These are phyloP conservation scores for Vickermania ingenoplastis DNA, from an alignment of 208 protist genomes.

Conservation along the genomic window DNA sequence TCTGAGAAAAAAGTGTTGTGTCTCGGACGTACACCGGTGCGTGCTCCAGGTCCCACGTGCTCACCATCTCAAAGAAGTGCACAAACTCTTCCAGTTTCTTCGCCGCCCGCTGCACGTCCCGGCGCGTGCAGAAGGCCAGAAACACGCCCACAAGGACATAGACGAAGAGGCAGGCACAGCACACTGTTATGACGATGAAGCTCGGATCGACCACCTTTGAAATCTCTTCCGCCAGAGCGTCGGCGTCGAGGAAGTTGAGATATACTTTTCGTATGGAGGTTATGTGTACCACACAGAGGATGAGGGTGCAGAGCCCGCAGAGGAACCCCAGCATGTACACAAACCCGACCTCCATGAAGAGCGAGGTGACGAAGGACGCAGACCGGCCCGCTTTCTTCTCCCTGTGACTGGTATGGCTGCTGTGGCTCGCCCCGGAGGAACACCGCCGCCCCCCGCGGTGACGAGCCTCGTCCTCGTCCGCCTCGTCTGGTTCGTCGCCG, in stretches of 20 bases:
- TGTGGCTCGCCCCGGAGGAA: too few species aligned
- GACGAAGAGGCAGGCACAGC: not conserved
- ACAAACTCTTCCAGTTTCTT: not conserved
- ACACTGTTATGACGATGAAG: not conserved
- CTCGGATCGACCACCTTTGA: not conserved
- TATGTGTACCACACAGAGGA: not conserved
- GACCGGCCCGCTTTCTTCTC: too few species aligned
- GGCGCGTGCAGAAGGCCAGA: not conserved
- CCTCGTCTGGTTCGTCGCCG: too few species aligned
- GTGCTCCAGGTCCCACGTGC: not conserved
- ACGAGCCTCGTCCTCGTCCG: too few species aligned
- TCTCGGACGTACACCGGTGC: not conserved
- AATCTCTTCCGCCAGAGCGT: not conserved
- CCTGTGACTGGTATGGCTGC: too few species aligned
- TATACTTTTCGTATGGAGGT: not conserved
- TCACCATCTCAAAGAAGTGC: not conserved
- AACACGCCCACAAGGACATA: not conserved
- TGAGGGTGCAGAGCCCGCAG: not conserved
- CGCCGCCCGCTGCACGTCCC: not conserved
- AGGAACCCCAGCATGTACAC: not conserved
- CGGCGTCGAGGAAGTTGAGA: not conserved
- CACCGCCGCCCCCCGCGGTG: too few species aligned
- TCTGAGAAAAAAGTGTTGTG: not conserved
- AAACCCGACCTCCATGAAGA: not conserved
- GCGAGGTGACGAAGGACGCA: too few species aligned